A percentile compares a stretch with the other conserved stretches of the same genome.
These are phyloP conservation scores for Coemansia sp. DNA, from an alignment of 192 early-diverging fungal genomes.

Conservation along the genomic window DNA sequence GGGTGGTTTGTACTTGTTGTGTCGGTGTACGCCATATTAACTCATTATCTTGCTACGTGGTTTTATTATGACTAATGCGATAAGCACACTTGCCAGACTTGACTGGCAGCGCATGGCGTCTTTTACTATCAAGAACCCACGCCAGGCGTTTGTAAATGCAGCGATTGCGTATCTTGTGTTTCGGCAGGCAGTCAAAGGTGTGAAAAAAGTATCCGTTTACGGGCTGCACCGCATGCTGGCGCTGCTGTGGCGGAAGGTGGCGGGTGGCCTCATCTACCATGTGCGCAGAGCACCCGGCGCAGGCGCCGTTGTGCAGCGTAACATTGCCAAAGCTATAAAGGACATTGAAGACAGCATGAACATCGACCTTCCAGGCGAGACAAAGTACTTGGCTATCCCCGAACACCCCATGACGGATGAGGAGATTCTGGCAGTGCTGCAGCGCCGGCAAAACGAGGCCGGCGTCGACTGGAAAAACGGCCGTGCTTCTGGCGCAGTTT, in stretches of 20 bases:
- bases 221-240: constrained; percentile 23
- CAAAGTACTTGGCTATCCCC: constrained; percentile 68
- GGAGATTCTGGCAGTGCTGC: constrained; percentile 61
- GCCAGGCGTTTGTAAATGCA: constrained; percentile 44
- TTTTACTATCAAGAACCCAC: constrained; percentile 36
- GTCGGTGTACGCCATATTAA: not conserved
- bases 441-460: constrained; percentile 59
- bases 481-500: constrained; percentile 84
- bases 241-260: constrained; percentile 31
- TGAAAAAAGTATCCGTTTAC: constrained; percentile 34
- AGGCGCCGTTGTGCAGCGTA: constrained; percentile 64
- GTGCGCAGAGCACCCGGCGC: constrained; percentile 53
- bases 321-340: constrained; percentile 73
- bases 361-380: constrained; percentile 59
- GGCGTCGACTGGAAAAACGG: constrained; percentile 81
- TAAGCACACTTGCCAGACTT: constrained; percentile 47
- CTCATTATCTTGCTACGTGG: not conserved
- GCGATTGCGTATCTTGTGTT: constrained; percentile 39
- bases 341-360: constrained; percentile 80
- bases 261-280: constrained; percentile 29
- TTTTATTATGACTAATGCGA: constrained; percentile 31
- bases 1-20: not conserved
- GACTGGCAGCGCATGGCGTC: constrained; percentile 44
- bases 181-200: constrained; percentile 33
- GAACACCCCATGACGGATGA: constrained; percentile 60